Evolutionary conservation across 2,329 filamentous ascomycete species (phyloP), one percentile per base, ranked within the genome.

Genomic region (Penicillium sp.): DNA sequence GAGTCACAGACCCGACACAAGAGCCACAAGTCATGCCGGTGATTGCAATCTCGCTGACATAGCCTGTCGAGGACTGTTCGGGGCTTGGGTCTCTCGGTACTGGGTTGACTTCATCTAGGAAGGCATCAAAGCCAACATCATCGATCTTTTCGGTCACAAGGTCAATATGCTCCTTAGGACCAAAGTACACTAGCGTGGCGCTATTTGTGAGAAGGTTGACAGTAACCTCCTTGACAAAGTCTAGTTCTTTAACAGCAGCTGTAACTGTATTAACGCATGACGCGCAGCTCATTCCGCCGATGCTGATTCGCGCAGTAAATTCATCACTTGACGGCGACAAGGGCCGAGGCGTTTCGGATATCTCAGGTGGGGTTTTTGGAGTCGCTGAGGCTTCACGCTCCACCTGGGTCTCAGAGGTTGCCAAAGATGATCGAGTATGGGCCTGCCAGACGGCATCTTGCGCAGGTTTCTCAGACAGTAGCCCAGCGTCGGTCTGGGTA

Each of bases 231-330:
- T 74, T 71, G 22, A 88, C 71, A 72, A 78, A 84, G 4, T 78
- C 73, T 18, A 75, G 67, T 50, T 80, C 77, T 38, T 77, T 69
- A 29, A 89, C 65, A 51, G 79, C 77, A 6, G 76, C 69, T 10
- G 77, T 82, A 55, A 89, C 79, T 31, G 75, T 74, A 59, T 82
- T 83, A 43, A 76, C 76, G 59, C 86, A 89, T 10, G 83, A 77
- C 11, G 81, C 80, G 62, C 86, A 89, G 3, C 82, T 87, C 85
- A 89, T 88, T 42, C 85, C 85, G 23, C 77, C 80, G 32, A 89
- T 76, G 16, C 82, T 70, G 13, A 76, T 55, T 9, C 57, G 60
- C 3, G 68, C 64, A 28, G 32, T 57, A 40, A 58, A 68, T 36
- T 51, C 54, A 35, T 54, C 48, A 9, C 32, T 20, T 34, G 40